phyloP scores from a whole-genome alignment of 2,329 filamentous ascomycete genomes.

The Curvularia lunata region DNA sequence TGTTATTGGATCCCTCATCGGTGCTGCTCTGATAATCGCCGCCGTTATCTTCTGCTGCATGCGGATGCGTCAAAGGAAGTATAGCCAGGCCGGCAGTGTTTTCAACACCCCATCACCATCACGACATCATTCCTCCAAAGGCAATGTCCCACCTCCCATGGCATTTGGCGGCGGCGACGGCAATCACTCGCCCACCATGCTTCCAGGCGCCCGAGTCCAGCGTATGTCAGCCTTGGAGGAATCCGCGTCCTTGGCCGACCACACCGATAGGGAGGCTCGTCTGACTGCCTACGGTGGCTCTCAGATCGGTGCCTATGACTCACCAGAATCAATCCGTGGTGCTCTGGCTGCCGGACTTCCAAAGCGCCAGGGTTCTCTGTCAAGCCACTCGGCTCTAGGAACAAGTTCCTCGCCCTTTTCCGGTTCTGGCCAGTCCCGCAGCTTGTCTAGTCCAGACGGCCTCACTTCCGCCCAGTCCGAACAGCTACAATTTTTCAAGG shows the following conservation, averaged over 20 bases:
- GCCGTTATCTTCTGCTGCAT: slow-evolving; percentile 67
- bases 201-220: slow-evolving; percentile 87
- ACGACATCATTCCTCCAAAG: slow-evolving; percentile 43
- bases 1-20: slow-evolving; percentile 79
- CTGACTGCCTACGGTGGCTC: slow-evolving; percentile 32
- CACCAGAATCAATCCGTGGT: slow-evolving; percentile 69
- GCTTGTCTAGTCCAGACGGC: slow-evolving; percentile 84
- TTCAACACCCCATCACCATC: slow-evolving; percentile 88
- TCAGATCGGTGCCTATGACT: slow-evolving; percentile 55
- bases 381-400: slow-evolving; percentile 78
- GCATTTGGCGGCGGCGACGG: slow-evolving; percentile 52
- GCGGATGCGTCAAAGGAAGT: slow-evolving; percentile 60
- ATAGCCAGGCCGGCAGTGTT: slow-evolving; percentile 72
- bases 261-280: slow-evolving; percentile 47
- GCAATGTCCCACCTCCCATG: slow-evolving; percentile 50
- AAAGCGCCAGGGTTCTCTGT: slow-evolving; percentile 85
- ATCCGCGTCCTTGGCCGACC: slow-evolving; percentile 61
- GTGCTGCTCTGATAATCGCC: slow-evolving; percentile 70
- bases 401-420: slow-evolving; percentile 72
- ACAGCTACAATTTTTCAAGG: slow-evolving; percentile 94
- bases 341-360: slow-evolving; percentile 52
- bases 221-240: slow-evolving; percentile 94
- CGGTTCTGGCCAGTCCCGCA: slow-evolving; percentile 55
- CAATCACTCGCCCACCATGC: slow-evolving; percentile 55
- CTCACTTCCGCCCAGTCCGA: slow-evolving; percentile 90